Conservation (phyloP, 1,284 basidiomycete genomes). For the Vanrija sp. region DNA sequence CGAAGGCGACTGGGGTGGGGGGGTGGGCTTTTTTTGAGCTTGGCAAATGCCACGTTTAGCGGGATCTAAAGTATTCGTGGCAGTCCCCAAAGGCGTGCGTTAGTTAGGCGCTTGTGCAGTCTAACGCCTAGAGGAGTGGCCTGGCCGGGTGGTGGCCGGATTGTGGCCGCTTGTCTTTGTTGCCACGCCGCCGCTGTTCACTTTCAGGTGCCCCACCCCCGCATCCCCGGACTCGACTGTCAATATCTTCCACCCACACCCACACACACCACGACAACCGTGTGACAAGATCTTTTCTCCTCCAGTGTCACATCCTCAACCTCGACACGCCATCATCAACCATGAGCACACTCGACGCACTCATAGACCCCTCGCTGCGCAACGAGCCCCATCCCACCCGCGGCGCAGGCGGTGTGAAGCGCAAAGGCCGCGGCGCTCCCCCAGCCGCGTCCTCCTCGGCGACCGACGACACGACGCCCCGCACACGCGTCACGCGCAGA, state of each 20-base stretch:
- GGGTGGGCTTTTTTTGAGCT: too few relatives aligned
- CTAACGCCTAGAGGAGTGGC: too few relatives aligned
- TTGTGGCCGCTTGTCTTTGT: too few relatives aligned
- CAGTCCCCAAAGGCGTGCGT: too few relatives aligned
- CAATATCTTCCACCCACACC: not conserved
- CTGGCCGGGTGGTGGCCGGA: too few relatives aligned
- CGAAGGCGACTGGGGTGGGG: too few relatives aligned
- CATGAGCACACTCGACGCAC: conserved; percentile 3
- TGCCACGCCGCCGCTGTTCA: too few relatives aligned
- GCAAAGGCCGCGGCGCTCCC: conserved; percentile 3
- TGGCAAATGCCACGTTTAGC: too few relatives aligned
- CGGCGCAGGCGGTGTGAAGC: conserved; percentile 5
- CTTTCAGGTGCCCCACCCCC: conserved; percentile 10
- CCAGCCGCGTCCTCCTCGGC: too few relatives aligned
- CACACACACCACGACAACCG: not conserved
- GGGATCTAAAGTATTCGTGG: too few relatives aligned
- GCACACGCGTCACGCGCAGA: not conserved
- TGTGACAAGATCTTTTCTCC: not conserved
- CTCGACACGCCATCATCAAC: conserved; percentile 1
- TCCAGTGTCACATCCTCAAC: not conserved
- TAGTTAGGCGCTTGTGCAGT: too few relatives aligned
- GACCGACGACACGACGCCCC: not conserved
- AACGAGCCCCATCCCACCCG: conserved; percentile 2
- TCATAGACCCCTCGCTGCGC: conserved; percentile 13
- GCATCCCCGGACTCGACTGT: not conserved